Conservation (phyloP, 768 basidiomycete genomes). For the Dentipellis fragilis region DNA sequence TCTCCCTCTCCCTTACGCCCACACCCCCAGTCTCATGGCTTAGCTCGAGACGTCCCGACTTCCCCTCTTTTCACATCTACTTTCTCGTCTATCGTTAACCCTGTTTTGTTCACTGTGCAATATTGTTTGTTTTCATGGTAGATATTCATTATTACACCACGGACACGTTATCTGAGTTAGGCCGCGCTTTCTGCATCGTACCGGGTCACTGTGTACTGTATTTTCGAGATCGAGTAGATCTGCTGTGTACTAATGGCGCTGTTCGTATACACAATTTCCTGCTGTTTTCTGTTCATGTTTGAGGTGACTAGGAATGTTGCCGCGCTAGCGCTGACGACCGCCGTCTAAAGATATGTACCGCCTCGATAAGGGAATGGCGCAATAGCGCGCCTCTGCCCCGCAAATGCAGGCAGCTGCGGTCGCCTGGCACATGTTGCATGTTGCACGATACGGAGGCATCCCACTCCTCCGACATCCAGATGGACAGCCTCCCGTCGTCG, state of each 20-base stretch:
- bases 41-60: not conserved
- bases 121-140: no score
- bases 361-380: not conserved
- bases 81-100: not conserved
- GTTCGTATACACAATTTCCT: not conserved
- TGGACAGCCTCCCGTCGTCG: slow-evolving; percentile 7
- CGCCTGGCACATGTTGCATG: not conserved
- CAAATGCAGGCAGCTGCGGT: not conserved
- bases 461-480: slow-evolving; percentile 2
- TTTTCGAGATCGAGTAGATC: not conserved
- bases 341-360: no score
- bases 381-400: not conserved
- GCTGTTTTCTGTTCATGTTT: not conserved
- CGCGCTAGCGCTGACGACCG: no score
- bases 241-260: not conserved
- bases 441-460: not conserved
- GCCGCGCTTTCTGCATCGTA: no score
- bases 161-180: no score
- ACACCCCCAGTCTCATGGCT: not conserved
- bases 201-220: not conserved
- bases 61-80: not conserved
- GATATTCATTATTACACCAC: no score
- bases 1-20: not conserved
- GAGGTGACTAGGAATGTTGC: no score
- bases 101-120: no score